Evolutionary conservation across 805 yeast genomes (phyloP).

Genomic region (Monosporozyma aquatica): DNA sequence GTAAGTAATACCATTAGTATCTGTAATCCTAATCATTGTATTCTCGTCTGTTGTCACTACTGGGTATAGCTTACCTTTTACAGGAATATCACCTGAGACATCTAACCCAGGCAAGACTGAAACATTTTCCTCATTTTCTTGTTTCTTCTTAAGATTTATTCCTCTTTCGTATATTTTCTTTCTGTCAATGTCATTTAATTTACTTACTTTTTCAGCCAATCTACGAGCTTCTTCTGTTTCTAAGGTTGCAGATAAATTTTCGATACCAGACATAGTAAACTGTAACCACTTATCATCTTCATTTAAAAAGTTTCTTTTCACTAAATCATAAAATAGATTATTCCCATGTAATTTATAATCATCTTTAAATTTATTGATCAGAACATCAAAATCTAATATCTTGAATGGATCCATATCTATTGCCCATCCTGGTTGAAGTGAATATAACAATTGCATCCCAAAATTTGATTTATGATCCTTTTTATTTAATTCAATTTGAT

Average conservation of each 20-base stretch:
- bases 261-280: conserved; percentile 69
- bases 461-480: conserved; percentile 85
- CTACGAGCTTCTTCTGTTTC: conserved; percentile 49
- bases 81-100: conserved; percentile 57
- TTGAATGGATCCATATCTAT: conserved; percentile 72
- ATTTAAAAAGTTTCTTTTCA: conserved; percentile 43
- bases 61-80: conserved; percentile 36
- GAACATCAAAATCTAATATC: conserved; percentile 53
- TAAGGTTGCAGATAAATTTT: conserved; percentile 41
- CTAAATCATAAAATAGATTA: conserved; percentile 47
- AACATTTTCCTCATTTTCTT: conserved; percentile 60
- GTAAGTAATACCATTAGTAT: conserved; percentile 77
- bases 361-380: conserved; percentile 48
- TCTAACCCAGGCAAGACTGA: conserved; percentile 73
- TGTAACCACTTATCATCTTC: conserved; percentile 45
- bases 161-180: conserved; percentile 54
- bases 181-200: conserved; percentile 47
- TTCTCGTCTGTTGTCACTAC: conserved; percentile 29
- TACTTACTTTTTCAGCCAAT: conserved; percentile 35
- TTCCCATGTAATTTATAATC: conserved; percentile 50
- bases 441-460: conserved; percentile 68
- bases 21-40: conserved; percentile 44
- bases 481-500: conserved; percentile 75
- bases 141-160: conserved; percentile 47
- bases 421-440: conserved; percentile 78